phyloP scores from a whole-genome alignment of 306 rosid species.

The Begonia masoniana region DNA sequence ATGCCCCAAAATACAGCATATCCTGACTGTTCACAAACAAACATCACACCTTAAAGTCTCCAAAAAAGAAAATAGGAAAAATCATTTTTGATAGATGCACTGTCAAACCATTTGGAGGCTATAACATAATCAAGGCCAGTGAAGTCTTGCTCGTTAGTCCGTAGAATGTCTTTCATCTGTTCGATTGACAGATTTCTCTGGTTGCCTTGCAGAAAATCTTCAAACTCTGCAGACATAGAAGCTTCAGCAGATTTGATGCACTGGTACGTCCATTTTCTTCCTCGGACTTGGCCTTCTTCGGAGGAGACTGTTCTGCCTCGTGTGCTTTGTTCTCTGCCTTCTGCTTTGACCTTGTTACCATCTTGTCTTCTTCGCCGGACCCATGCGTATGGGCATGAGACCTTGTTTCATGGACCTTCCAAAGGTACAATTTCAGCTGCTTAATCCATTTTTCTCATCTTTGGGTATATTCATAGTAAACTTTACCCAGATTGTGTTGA shows the following conservation, averaged over 20 bases:
- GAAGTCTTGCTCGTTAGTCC: conserved; percentile 46
- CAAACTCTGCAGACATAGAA: conserved; percentile 28
- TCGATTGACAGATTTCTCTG: conserved; percentile 43
- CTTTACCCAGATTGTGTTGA: not conserved
- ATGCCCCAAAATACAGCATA: conserved; percentile 52
- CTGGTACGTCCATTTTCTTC: conserved; percentile 27
- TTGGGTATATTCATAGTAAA: not conserved
- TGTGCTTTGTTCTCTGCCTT: conserved; percentile 61
- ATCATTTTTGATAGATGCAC: not conserved
- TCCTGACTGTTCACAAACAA: conserved; percentile 46
- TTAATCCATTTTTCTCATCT: not conserved
- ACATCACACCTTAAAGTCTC: not conserved
- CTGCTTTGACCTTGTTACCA: conserved; percentile 61
- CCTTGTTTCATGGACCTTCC: conserved; percentile 65
- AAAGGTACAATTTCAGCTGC: not conserved
- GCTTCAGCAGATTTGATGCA: conserved; percentile 15
- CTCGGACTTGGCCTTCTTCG: conserved; percentile 48
- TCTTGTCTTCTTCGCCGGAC: conserved; percentile 49
- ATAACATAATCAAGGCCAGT: conserved; percentile 37
- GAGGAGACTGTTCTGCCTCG: conserved; percentile 41
- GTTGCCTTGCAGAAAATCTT: conserved; percentile 36
- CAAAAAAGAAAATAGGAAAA: not conserved
- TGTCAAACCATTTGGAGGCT: conserved; percentile 38
- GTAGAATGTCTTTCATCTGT: conserved; percentile 45
- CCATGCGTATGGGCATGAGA: conserved; percentile 48